Conservation (phyloP, 208 protist species). For the Acanthamoeba culbertsoni region DNA sequence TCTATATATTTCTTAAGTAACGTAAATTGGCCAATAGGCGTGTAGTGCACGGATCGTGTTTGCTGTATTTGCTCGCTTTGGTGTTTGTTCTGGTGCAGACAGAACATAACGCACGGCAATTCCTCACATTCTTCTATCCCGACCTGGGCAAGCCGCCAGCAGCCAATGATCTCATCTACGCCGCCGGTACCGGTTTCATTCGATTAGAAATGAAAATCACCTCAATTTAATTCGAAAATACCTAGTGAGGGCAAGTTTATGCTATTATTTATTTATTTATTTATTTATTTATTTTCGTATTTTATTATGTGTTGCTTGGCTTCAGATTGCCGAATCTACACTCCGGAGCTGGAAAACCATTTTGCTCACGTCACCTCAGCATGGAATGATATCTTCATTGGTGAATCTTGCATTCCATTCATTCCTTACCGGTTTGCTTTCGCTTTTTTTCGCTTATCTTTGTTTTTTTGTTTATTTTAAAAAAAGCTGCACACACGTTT, state of each 20-base stretch:
- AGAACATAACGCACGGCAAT: constrained; percentile 70
- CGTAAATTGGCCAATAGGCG: constrained; percentile 58
- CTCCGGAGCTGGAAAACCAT: constrained; percentile 7
- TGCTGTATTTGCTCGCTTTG: constrained; percentile 91
- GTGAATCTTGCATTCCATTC: neutral
- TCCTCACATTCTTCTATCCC: constrained; percentile 86
- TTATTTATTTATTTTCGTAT: neutral
- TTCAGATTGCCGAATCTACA: constrained; percentile 36
- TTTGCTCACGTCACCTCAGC: neutral
- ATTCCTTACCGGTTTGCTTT: neutral
- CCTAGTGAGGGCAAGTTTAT: neutral
- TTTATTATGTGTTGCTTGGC: neutral
- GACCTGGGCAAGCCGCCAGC: constrained; percentile 81
- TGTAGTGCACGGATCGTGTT: constrained; percentile 85
- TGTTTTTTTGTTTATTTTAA: constrained; percentile 79
- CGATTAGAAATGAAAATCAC: no score
- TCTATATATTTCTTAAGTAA: neutral
- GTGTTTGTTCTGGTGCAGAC: constrained; percentile 93
- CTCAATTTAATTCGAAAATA: no score
- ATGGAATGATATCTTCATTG: constrained; percentile 26
- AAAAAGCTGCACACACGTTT: constrained; percentile 91
- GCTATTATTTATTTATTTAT: neutral
- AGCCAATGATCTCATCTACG: constrained; percentile 89
- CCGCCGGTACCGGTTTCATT: constrained; percentile 84
- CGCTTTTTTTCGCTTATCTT: neutral